Conservation (phyloP, 1,284 basidiomycete genomes). For the Cystobasidium slooffiae region DNA sequence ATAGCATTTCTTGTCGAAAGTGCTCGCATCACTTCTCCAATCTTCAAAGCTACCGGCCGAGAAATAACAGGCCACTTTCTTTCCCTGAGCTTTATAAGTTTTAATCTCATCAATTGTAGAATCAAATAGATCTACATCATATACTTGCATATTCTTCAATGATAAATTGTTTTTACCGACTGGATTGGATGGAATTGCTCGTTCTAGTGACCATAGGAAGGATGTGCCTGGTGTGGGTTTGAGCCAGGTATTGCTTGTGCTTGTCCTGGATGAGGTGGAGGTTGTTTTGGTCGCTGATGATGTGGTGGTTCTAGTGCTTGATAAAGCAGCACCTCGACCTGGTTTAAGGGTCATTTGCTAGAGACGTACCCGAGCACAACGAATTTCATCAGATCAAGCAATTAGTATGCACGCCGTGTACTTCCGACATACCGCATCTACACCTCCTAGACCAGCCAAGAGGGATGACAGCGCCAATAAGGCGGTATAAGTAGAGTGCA, state of each 20-base stretch:
- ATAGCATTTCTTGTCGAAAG: conserved; percentile 51
- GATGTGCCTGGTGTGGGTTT: conserved; percentile 40
- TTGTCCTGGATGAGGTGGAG: conserved; percentile 19
- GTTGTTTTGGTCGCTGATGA: not conserved
- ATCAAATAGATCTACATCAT: conserved; percentile 46
- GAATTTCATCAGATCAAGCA: too few species aligned
- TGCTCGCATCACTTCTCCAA: conserved; percentile 46
- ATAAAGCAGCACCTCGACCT: too few species aligned
- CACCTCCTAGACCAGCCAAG: not conserved
- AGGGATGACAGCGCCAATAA: not conserved
- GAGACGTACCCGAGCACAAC: too few species aligned
- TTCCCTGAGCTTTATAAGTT: conserved; percentile 49
- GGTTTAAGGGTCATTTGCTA: too few species aligned
- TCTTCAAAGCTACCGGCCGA: conserved; percentile 55
- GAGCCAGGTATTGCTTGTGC: conserved; percentile 43
- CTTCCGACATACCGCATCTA: not conserved
- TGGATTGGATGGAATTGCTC: conserved; percentile 36
- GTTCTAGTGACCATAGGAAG: conserved; percentile 41
- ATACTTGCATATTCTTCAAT: conserved; percentile 22
- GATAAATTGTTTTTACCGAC: conserved; percentile 33
- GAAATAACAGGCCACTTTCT: conserved; percentile 58
- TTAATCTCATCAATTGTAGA: conserved; percentile 27
- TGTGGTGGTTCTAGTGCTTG: too few species aligned
- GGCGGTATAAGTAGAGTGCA: not conserved
- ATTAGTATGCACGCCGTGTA: too few species aligned